phyloP scores from a whole-genome alignment of 768 basidiomycete genomes.

The Serendipita sp. region DNA sequence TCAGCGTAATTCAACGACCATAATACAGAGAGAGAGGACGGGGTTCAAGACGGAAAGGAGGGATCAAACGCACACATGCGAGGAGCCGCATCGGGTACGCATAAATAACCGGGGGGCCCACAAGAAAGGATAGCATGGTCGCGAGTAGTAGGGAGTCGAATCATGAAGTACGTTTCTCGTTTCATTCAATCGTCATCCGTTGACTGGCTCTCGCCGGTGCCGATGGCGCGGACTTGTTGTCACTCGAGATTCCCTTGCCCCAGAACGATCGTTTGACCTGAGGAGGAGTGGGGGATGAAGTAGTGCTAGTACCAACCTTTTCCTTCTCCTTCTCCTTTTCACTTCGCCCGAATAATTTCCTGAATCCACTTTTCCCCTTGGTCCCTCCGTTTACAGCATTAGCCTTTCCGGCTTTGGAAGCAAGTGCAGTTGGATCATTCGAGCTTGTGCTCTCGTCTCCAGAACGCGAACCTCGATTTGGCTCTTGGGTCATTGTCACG shows the following conservation, averaged over 20 bases:
- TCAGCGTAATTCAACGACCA: too few species aligned
- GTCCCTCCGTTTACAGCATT: neutral
- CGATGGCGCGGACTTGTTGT: neutral
- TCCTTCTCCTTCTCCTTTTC: neutral
- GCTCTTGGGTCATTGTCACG: neutral
- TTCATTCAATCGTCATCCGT: constrained; percentile 1
- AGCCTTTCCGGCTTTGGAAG: neutral
- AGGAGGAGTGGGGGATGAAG: neutral
- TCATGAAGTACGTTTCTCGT: too few species aligned
- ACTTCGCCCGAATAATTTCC: neutral
- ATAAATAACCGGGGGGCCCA: too few species aligned
- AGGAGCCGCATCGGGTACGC: too few species aligned
- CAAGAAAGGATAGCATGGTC: too few species aligned
- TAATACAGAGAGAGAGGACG: too few species aligned
- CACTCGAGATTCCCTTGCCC: neutral
- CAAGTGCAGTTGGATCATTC: neutral
- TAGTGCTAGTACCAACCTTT: neutral
- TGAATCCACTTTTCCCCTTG: neutral
- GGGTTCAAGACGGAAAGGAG: too few species aligned
- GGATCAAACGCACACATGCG: too few species aligned
- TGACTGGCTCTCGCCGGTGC: neutral
- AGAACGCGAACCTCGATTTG: neutral
- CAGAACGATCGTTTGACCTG: neutral
- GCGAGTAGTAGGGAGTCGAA: too few species aligned
- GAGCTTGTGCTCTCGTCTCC: constrained; percentile 4